phyloP scores from a whole-genome alignment of 2,329 filamentous ascomycete genomes.

The Aspergillus sp. region DNA sequence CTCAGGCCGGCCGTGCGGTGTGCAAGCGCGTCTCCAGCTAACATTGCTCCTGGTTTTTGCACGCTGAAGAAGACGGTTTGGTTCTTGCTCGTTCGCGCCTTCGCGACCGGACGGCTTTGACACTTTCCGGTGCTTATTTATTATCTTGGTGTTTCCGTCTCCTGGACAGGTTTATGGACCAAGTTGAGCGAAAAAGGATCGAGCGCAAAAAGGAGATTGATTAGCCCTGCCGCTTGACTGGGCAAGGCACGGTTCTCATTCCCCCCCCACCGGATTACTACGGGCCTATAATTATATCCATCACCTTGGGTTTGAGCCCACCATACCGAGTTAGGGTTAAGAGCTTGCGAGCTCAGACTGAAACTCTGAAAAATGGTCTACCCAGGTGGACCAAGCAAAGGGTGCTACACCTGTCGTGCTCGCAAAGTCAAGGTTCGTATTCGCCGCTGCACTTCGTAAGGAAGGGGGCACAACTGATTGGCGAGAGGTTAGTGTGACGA shows the following conservation, averaged over 20 bases:
- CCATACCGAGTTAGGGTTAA: not conserved
- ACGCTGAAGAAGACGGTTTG: not conserved
- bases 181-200: not conserved
- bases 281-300: not conserved
- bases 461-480: not conserved
- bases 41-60: not conserved
- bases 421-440: slow-evolving; percentile 10
- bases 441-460: no score
- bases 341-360: not conserved
- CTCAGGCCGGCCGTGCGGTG: not conserved
- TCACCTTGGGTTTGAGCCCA: not conserved
- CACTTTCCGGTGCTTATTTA: not conserved
- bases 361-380: slow-evolving; percentile 6
- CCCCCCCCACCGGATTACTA: not conserved
- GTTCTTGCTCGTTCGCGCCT: not conserved
- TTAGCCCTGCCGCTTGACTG: no score
- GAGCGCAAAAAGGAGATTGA: not conserved
- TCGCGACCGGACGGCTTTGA: not conserved
- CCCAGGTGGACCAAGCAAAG: slow-evolving; percentile 8
- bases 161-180: not conserved
- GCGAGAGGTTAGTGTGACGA: slow-evolving; percentile 4
- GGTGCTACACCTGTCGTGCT: slow-evolving; percentile 11
- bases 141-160: not conserved
- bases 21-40: not conserved
- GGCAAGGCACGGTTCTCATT: no score